Conservation (phyloP, 805 yeast species). For the Starmerella cellae region DNA sequence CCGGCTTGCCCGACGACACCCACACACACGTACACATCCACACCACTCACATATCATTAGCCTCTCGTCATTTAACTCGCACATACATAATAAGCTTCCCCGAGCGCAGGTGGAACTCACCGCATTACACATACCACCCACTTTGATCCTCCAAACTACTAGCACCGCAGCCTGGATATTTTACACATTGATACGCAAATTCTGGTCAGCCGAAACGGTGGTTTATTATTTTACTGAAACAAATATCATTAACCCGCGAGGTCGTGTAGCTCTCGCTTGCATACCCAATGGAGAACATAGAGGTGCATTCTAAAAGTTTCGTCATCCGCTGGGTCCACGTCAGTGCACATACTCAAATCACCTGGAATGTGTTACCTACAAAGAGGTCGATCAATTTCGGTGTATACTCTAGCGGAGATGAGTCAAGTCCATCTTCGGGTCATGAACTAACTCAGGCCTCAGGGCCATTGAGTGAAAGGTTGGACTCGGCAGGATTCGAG, state of each 20-base stretch:
- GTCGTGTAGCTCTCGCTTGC: too few relatives aligned
- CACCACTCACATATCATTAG: too few relatives aligned
- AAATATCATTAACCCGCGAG: background rate
- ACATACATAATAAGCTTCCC: too few relatives aligned
- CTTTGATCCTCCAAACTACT: too few relatives aligned
- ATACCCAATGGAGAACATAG: constrained; percentile 68
- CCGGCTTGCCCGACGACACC: too few relatives aligned
- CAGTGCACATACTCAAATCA: constrained; percentile 49
- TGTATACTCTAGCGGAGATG: constrained; percentile 19
- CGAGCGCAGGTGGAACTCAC: too few relatives aligned
- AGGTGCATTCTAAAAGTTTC: constrained; percentile 78
- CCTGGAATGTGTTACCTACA: constrained; percentile 73
- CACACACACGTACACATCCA: too few relatives aligned
- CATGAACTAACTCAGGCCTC: constrained; percentile 9
- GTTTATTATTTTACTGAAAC: background rate
- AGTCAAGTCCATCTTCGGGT: background rate
- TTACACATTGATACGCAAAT: background rate
- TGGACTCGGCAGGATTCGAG: constrained; percentile 40
- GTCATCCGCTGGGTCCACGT: constrained; percentile 84
- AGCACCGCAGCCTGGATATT: too few relatives aligned
- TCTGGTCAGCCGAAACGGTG: background rate
- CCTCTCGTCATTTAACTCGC: too few relatives aligned
- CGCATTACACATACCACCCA: too few relatives aligned
- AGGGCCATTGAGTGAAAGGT: constrained; percentile 33
- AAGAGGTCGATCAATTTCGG: constrained; percentile 42